A percentile compares a stretch with the other conserved stretches of the same genome.
Evolutionary conservation across 345 rosid genomes (phyloP).

Genomic region (Microcos paniculata): DNA sequence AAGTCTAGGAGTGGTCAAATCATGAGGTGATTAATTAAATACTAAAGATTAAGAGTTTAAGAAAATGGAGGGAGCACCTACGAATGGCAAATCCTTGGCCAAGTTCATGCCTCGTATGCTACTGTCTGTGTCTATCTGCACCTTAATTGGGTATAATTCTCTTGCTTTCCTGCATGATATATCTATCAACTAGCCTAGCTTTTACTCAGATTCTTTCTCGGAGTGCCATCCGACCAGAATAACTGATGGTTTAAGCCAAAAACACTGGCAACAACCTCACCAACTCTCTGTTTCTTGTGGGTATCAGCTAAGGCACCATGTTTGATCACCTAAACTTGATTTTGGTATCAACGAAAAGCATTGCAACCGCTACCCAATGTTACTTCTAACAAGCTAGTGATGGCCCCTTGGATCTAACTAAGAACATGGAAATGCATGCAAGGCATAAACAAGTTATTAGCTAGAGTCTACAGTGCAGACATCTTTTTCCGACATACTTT

Average conservation of each 20-base stretch:
- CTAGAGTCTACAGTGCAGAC: no score
- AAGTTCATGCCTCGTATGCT: no score
- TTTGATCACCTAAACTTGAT: neutral
- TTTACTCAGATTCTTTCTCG: neutral
- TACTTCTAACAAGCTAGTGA: neutral
- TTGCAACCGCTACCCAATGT: neutral
- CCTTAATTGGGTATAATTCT: neutral
- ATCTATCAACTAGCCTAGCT: neutral
- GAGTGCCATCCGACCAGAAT: neutral
- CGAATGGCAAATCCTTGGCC: no score
- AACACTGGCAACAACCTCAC: neutral
- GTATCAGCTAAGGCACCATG: neutral
- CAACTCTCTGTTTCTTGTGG: neutral
- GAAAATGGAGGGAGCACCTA: no score
- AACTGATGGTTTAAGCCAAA: neutral
- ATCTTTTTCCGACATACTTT: neutral
- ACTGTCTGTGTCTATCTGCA: no score
- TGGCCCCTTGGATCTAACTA: neutral
- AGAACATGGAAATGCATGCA: neutral
- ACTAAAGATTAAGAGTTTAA: no score
- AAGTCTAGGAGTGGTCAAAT: no score
- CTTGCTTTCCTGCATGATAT: neutral
- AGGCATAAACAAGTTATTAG: neutral
- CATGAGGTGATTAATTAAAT: no score
- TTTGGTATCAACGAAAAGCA: neutral